These are phyloP conservation scores for Fraxinus greggii DNA, from an alignment of 305 asterid species.

Conservation along the genomic window DNA sequence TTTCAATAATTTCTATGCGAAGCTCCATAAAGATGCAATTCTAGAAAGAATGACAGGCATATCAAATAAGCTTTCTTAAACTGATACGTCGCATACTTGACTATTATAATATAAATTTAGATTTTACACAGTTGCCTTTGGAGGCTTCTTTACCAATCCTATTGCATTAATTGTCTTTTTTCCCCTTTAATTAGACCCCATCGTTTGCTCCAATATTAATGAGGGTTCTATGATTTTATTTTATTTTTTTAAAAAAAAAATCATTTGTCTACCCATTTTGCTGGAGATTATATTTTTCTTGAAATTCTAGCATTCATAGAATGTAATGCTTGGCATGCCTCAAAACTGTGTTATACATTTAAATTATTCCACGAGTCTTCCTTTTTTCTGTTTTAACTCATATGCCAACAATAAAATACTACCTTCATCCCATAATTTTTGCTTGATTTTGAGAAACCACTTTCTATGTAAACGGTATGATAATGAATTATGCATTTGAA, in stretches of 20 bases:
- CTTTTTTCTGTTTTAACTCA: not conserved
- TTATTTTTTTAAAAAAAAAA: not conserved
- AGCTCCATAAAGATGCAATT: not conserved
- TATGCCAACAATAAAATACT: not conserved
- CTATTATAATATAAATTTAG: not conserved
- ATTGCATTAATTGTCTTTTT: not conserved
- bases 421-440: not conserved
- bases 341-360: not conserved
- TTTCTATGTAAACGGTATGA: not conserved
- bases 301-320: not conserved
- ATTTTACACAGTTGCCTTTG: not conserved
- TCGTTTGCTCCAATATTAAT: not conserved
- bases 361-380: not conserved
- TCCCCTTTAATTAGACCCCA: not conserved
- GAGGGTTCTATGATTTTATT: not conserved
- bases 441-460: not conserved
- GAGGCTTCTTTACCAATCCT: not conserved
- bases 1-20: not conserved
- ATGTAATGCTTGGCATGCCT: not conserved
- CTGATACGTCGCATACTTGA: not conserved
- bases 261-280: not conserved
- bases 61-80: not conserved
- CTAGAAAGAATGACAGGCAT: not conserved
- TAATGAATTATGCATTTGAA: not conserved
- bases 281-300: not conserved